Base-by-base conservation (phyloP, 768 basidiomycete genomes). In the Lactarius sp. region DNA sequence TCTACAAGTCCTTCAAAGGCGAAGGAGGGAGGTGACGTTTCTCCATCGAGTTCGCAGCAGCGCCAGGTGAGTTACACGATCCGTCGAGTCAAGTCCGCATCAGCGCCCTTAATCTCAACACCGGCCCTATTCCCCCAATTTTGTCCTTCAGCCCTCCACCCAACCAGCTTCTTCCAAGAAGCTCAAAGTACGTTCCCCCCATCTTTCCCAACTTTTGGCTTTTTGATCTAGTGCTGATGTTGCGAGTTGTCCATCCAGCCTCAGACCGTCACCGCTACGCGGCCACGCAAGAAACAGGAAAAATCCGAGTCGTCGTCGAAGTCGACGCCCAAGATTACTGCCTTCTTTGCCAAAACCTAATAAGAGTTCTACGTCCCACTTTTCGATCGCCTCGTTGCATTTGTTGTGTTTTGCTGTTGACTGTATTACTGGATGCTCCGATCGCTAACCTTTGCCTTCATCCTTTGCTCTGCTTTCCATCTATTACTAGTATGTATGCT, bases 241-340 rank as follows among this genome's bases (percentile, higher is more conserved):
- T 14, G 39, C 10, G 27, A 12, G 2, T 6, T 9, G 36, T 33
- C 33, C 18, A 34, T 22, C 44, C 34, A 7, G 13, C 53, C 31
- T 33, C 36, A 63, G 56, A 44, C 52, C 22, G 22, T 2, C 18
- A 44, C 52, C 22, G 34, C 10, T 27, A 53, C 59, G 6, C 14
- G 57, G 10, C 65, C 62, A 1, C 65, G 62, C 62, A 66, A 56
- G 57, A 65, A 68, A 50, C 56, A 54, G 37, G 64, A 46, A 9
- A 62, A 52, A 44, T 39, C 41, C 20, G 53, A 51, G 18, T 22
- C 12, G 33, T 52, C 59, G n/a, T 39, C 55, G 39, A 42, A 59
- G 1, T 50, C 60, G 56, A 55, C 60, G 3, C 49, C 39, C 58
- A 66, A 68, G 65, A 68, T 68, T 52, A 68, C 67, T 6, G 56